Evolutionary conservation across 352 stramenopile genomes (phyloP), one percentile per base, ranked within the genome.

Genomic region (Sclerospora graminicola): DNA sequence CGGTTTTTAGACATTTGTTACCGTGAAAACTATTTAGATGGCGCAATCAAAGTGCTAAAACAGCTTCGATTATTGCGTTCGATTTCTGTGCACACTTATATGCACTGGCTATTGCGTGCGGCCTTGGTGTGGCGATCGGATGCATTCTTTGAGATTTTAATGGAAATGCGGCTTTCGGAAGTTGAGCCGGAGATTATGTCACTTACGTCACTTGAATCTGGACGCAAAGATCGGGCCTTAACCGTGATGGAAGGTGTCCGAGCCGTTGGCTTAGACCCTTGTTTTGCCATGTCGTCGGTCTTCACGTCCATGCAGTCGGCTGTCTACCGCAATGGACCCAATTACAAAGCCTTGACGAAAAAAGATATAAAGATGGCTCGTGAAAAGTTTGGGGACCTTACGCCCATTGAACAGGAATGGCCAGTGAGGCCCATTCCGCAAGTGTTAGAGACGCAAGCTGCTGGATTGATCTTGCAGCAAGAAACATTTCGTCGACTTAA

Each of bases 171-270:
- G 14, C 60, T 91, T 1, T 80, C 77, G 6, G 66, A 73, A 30
- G 72, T 89, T 6, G 80, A 91, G 47, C 80, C 80, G 0, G 72
- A 84, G 46, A 91, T 91, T 43, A 72, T 68, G 51, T 91, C 80
- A 31, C 64, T 91, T 36, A 91, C 80, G 14, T 91, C 80, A 34
- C 69, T 91, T 9, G 80, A 91, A 55, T 84, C 76, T 0, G 80
- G 78, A 8, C 77, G 80, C n/a, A 85, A 83, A 45, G 80, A 91
- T 48, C 72, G 69, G 27, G 80, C 80, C 8, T 40, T 91, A 54
- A 91, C 80, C 0, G 80, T 91, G n/a, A 91, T 91, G 80, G 80
- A 91, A 54, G 80, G 80, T 18, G 80, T 91, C 21, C 76, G 80
- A 14, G 80, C 80, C 0, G 80, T 91, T 15, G 80, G 80, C 4